Base-by-base conservation (phyloP, 1,284 basidiomycete genomes). In the Cerrena zonata region DNA sequence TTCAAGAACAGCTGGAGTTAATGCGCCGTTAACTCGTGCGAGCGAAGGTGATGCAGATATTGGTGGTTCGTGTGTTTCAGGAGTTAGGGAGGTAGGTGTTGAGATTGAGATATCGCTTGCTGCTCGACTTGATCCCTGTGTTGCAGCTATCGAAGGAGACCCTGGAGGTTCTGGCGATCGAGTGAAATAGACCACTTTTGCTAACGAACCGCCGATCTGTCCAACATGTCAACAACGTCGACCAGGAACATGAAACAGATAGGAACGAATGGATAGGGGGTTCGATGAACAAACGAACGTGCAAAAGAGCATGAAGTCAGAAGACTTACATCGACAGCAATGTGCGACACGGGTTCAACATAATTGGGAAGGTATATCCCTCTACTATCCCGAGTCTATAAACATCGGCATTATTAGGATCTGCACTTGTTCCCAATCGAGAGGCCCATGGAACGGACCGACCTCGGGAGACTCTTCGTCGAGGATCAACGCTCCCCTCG, bases 111-210 rank as follows among this genome's bases (percentile, higher is more conserved):
- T 77, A 30, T 69, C 67, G 61, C 74, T 77, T 27, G 65, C 66
- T 10, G 68, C 66, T 53, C 71, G 74, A 7, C 7, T 7, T 34
- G 77, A 79, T 13, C 80, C 82, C 43, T 66, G 68, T 18, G 82
- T 83, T 2, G 82, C 82, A 54, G 65, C 73, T 48, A 82, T 66
- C 18, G 82, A 84, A 18, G 86, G 83, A 5, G 86, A 85, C 38
- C 79, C 74, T 23, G 86, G 84, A 2, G 85, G 86, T 49, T 90
- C 85, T 5, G 86, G 82, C 15, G 91, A 93, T 39, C 94, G 86
- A 48, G 93, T 96, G 69, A 99, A 99, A 73, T 98, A 99, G 61
- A 98, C 92, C 51, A 99, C 91, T 70, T 99, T 99, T 54, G 95
- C 95, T 12, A 99, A 75, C 3, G 94, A 98, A 30, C 95, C 95